Conservation (phyloP, 176 grass and related monocot species). For the Cenchrus fungigraminus region DNA sequence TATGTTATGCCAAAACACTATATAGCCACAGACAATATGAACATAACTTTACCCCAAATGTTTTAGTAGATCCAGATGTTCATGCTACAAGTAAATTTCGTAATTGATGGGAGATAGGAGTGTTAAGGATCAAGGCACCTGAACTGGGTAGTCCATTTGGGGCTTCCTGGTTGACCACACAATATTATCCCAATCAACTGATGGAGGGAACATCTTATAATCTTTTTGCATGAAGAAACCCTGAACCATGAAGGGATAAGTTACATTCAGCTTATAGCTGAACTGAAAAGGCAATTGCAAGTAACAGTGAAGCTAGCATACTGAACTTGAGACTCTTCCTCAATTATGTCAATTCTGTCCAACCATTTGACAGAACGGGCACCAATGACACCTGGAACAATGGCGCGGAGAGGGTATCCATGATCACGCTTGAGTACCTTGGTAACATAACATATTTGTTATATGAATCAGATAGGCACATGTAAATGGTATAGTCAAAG, state of each 20-base stretch:
- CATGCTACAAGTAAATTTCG: not conserved
- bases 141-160: constrained; percentile 75
- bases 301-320: constrained; percentile 4
- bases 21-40: not conserved
- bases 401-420: constrained; percentile 59
- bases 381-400: constrained; percentile 76
- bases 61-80: not conserved
- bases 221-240: constrained; percentile 87
- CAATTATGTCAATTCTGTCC: constrained; percentile 58
- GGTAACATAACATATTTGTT: not conserved
- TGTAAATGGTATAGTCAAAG: too few relatives aligned
- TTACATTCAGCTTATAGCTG: not conserved
- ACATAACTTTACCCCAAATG: not conserved
- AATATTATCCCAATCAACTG: constrained; percentile 70
- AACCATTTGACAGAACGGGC: constrained; percentile 79
- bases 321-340: constrained; percentile 55
- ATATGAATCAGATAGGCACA: constrained; percentile 3
- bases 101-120: not conserved
- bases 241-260: constrained; percentile 42
- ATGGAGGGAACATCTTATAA: constrained; percentile 81
- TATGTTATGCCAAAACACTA: not conserved
- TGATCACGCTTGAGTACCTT: constrained; percentile 73
- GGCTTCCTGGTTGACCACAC: too few relatives aligned
- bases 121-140: constrained; percentile 40
- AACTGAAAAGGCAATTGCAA: constrained; percentile 1